Percentiles rank a stretch among this genome's conserved stretches.
phyloP scores from a whole-genome alignment of 352 stramenopile species.

The Phytophthora syringae region DNA sequence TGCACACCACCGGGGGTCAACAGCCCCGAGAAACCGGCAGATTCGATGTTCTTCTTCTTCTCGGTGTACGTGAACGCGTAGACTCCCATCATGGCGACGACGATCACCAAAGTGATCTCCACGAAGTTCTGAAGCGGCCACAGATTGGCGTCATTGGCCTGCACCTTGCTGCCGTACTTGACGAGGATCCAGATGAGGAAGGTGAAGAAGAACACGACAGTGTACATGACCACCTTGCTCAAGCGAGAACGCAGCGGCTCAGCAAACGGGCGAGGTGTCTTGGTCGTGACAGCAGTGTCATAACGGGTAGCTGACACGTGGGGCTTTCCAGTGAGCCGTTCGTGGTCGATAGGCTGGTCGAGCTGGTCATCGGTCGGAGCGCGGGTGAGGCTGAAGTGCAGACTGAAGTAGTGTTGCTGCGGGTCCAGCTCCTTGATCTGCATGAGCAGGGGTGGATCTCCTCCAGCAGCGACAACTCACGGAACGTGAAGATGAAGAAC shows the following conservation, averaged over 20 bases:
- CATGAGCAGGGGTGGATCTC: conserved; percentile 49
- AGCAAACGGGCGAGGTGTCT: conserved; percentile 34
- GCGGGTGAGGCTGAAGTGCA: conserved; percentile 44
- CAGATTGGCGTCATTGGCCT: conserved; percentile 39
- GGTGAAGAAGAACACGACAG: conserved; percentile 30
- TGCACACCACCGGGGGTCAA: conserved; percentile 16
- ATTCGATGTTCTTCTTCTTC: conserved; percentile 16
- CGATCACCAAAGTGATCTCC: conserved; percentile 48
- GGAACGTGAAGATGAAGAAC: conserved; percentile 51
- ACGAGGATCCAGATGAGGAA: conserved; percentile 40
- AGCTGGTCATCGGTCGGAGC: conserved; percentile 24
- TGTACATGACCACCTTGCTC: conserved; percentile 37
- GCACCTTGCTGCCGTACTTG: conserved; percentile 33
- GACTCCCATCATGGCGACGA: conserved; percentile 28
- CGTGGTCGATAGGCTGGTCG: conserved; percentile 36
- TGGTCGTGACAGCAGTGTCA: conserved; percentile 5
- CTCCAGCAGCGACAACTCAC: conserved; percentile 45
- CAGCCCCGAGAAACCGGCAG: background rate
- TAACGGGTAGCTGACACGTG: conserved; percentile 12
- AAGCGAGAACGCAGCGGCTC: conserved; percentile 39
- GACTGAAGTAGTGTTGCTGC: conserved; percentile 22
- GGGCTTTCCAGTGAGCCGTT: conserved; percentile 15
- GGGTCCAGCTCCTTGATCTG: conserved; percentile 42
- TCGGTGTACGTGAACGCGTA: conserved; percentile 27
- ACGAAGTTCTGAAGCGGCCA: conserved; percentile 60